Evolutionary conservation across 2,329 filamentous ascomycete genomes (phyloP), one percentile per base, ranked within the genome.

Genomic region (Cladosporium velox): DNA sequence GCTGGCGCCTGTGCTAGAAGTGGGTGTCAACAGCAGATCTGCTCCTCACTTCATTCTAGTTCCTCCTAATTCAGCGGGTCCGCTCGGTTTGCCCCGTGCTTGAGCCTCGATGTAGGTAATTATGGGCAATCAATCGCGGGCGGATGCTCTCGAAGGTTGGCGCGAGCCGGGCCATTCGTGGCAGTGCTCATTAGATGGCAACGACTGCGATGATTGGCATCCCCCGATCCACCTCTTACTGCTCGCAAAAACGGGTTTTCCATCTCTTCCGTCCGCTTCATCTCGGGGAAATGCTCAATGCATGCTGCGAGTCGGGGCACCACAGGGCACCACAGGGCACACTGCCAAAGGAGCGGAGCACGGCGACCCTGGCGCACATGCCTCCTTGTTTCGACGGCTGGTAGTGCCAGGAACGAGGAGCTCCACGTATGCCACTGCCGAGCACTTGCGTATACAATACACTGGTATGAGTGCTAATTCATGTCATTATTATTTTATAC

Each of bases 11-110:
- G 52, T 30, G 32, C 52, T 35, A 8, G 18, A 14, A 15, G 52
- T 30, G 28, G 28, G 52, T 55, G 28, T 55, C 52, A 55, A 55
- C 52, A 55, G 26, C 30, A 55, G 52, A 54, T 54, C 51, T n/a
- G 18, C 41, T 44, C 41, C 38, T 41, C 18, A 44, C 18, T 14
- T 44, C 1, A 1, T 44, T 7, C 41, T 44, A 47, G 41, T 12
- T 2, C n/a, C 21, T n/a, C 51, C 28, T 55, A 34, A 32, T 32
- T 21, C n/a, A 34, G 52, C 52, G 52, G 52, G 52, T 21, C 51
- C 34, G 34, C 10, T 55, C 28, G 51, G 51, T 30, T n/a, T 34
- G 28, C 28, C 52, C 52, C 52, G 52, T 55, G n/a, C 7, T 11
- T 47, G 41, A 47, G 41, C 41, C 41, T 5, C 34, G 52, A 8